Conservation (phyloP, 2,329 filamentous ascomycete genomes). For the Cladosporium sp. region DNA sequence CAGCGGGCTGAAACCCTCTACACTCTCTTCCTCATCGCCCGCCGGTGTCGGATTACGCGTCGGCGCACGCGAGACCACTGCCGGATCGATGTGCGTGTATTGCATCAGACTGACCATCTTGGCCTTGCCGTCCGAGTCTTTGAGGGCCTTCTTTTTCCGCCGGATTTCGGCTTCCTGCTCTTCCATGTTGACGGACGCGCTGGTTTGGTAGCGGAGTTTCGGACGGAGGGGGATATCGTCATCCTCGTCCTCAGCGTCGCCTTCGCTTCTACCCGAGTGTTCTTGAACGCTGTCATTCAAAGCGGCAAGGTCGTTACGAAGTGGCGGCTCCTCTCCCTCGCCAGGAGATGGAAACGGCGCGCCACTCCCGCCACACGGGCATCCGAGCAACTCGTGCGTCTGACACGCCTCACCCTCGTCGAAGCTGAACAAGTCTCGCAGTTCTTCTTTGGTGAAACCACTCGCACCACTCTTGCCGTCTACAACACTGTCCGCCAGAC, state of each 20-base stretch:
- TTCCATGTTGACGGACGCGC: constrained; percentile 41
- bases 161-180: constrained; percentile 39
- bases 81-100: constrained; percentile 50
- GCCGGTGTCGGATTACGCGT: constrained; percentile 25
- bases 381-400: constrained; percentile 64
- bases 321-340: constrained; percentile 21
- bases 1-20: constrained; percentile 26
- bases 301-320: constrained; percentile 24
- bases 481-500: constrained; percentile 67
- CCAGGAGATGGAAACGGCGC: constrained; percentile 21
- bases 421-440: constrained; percentile 63
- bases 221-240: constrained; percentile 12
- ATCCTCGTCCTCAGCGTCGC: constrained; percentile 22
- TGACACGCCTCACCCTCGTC: constrained; percentile 59
- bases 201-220: constrained; percentile 9
- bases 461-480: constrained; percentile 59
- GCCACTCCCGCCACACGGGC: constrained; percentile 57
- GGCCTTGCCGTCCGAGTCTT: constrained; percentile 29
- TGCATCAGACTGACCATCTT: constrained; percentile 52
- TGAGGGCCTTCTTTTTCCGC: constrained; percentile 27
- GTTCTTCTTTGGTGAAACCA: constrained; percentile 62
- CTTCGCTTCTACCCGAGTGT: constrained; percentile 25
- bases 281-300: constrained; percentile 14
- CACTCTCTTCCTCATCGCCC: constrained; percentile 31
- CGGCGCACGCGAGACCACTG: constrained; percentile 30